phyloP scores from a whole-genome alignment of 75 land plant species.

The Pinus tabuliformis region DNA sequence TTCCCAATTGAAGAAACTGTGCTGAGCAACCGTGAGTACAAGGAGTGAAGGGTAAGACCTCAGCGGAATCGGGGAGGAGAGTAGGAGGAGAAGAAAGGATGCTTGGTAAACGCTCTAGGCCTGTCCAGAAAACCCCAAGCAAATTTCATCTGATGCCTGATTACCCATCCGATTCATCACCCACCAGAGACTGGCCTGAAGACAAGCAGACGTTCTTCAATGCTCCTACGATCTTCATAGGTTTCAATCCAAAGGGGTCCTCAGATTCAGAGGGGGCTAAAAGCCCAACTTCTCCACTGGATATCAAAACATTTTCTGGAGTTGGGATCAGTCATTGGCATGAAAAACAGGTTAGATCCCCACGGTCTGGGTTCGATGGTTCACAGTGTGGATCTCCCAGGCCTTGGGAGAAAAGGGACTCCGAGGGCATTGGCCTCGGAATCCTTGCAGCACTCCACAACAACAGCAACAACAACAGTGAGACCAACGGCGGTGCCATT shows the following conservation, averaged over 20 bases:
- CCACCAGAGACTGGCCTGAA: background rate
- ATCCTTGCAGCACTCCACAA: slow-evolving; percentile 23
- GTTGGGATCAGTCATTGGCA: slow-evolving; percentile 3
- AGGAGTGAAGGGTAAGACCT: background rate
- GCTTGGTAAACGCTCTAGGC: slow-evolving; percentile 13
- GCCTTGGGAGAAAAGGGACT: slow-evolving; percentile 17
- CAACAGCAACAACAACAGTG: slow-evolving; percentile 5
- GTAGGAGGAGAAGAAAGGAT: background rate
- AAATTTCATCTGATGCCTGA: slow-evolving; percentile 6
- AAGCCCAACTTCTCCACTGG: slow-evolving; percentile 16
- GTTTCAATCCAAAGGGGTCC: background rate
- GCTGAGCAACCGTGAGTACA: background rate
- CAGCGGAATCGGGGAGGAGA: background rate
- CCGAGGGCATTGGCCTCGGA: slow-evolving; percentile 29
- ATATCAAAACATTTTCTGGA: slow-evolving; percentile 7
- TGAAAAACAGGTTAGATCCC: slow-evolving; percentile 20
- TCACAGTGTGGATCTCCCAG: slow-evolving; percentile 19
- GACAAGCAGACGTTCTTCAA: slow-evolving; percentile 1
- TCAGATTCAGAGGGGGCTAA: slow-evolving; percentile 4
- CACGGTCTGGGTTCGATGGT: slow-evolving; percentile 18
- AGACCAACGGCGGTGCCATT: slow-evolving; percentile 1
- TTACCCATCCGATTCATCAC: background rate
- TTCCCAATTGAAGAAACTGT: background rate
- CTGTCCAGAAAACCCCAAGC: slow-evolving; percentile 9
- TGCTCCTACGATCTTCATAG: slow-evolving; percentile 1